Evolutionary conservation across 2,329 filamentous ascomycete species (phyloP), one percentile per base, ranked within the genome.

Genomic region (Colletotrichum tofieldiae): DNA sequence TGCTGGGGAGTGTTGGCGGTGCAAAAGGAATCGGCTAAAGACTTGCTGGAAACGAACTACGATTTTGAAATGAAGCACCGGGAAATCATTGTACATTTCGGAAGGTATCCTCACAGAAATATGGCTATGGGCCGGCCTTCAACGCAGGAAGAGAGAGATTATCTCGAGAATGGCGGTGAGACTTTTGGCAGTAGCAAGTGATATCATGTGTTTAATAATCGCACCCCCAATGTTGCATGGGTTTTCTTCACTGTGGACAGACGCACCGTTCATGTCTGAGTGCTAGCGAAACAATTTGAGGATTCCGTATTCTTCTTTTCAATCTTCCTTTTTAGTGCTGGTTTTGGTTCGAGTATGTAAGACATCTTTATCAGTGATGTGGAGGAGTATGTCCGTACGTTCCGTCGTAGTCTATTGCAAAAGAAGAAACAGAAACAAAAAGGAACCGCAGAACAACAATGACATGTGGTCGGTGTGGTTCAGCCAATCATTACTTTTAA

Each of bases 81-180:
- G 29, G 83, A 83, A 29, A 86, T 90, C 18, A 78, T 92, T 47
- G 79, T 84, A 67, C 81, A 72, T 68, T 92, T 91, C 77, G 89
- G 89, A 1, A 79, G 90, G 65, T 92, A 90, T 79, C 89, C 90
- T 11, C 87, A 91, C 78, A 81, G 90, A 7, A 92, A 91, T 75
- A 77, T 79, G 66, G 81, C 81, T 0, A 64, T 92, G 62, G 87
- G 86, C 0, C 79, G 90, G 73, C 78, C 83, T 72, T 81, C 78
- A 55, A 90, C 86, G 7, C 73, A 74, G 1, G 88, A 87, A 72
- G 89, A 91, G 79, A 77, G 71, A 63, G 81, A 81, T 73, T 91
- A 86, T 79, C 75, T 91, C 52, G 82, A 83, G 60, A 82, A 81
- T 9, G 83, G 83, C 0, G 84, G 84, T 7, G 81, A 83, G 64